phyloP scores from a whole-genome alignment of 1,139 yeast species.

The Nakaseomyces kungkrabaensis region DNA sequence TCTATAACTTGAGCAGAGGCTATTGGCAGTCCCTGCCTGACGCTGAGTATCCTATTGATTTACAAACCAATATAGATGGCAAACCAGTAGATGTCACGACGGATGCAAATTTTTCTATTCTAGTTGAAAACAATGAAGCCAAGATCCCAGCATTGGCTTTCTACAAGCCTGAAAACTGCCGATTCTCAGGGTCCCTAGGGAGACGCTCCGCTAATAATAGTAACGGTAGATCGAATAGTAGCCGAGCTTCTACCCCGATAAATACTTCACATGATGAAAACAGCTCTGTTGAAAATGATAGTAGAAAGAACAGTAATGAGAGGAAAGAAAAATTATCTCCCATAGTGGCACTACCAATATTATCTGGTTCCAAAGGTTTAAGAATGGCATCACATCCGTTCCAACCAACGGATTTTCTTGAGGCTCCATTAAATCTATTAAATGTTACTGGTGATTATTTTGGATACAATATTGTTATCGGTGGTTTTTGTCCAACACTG shows the following conservation, averaged over 20 bases:
- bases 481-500: slow-evolving; percentile 40
- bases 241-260: not conserved
- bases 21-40: slow-evolving; percentile 35
- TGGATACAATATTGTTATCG: slow-evolving; percentile 52
- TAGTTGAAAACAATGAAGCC: slow-evolving; percentile 27
- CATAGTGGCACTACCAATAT: slow-evolving; percentile 20
- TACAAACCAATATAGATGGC: slow-evolving; percentile 20
- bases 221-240: not conserved
- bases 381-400: slow-evolving; percentile 14
- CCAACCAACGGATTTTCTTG: slow-evolving; percentile 10
- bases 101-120: slow-evolving; percentile 21
- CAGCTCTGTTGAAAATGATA: not conserved
- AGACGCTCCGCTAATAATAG: not conserved
- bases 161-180: slow-evolving; percentile 14
- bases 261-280: not conserved
- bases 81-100: slow-evolving; percentile 12
- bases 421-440: slow-evolving; percentile 31
- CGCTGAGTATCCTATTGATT: slow-evolving; percentile 9
- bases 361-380: slow-evolving; percentile 19
- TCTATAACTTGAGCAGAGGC: slow-evolving; percentile 45
- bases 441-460: slow-evolving; percentile 54
- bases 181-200: not conserved
- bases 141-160: slow-evolving; percentile 24
- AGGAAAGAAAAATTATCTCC: slow-evolving; percentile 11
- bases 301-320: not conserved